Base-by-base conservation (phyloP, 306 rosid genomes). In the Clitoria ternatea region DNA sequence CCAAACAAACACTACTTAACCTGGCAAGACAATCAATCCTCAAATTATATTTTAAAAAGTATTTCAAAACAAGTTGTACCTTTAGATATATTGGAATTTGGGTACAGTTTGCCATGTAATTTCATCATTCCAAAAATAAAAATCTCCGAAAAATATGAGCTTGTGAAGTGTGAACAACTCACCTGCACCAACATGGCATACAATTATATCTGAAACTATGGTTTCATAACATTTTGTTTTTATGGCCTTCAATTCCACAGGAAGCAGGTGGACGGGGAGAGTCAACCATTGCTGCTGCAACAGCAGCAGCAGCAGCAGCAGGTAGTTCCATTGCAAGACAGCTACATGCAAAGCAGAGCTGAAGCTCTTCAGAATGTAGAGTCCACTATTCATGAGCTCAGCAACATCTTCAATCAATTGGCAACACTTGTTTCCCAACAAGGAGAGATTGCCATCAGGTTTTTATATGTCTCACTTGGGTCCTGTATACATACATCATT, bases 361-460 rank as follows among this genome's bases (percentile, higher is more conserved):
- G 97, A 91, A 83, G 96, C 99, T 73, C 88, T 95, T 80, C 99
- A 91, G 70, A 95, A 91, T 80, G 96, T 89, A 24, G 97, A 95
- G 83, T 95, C 97, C 72, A 95, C 97, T 48, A 91, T 95, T 76
- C 97, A 95, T 76, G 97, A 95, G 77, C 88, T 95, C 65, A 73
- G 99, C 88, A 91, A 61, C 85, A 95, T 95, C 76, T 91, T 95
- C 77, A 95, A 89, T 87, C 96, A 95, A 75, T 83, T 89, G 37
- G 97, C 97, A 29, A 95, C 97, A 11, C 92, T 95, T 57, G 97
- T 95, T 67, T 95, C 97, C 72, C 96, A 95, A 80, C 96, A 95
- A 80, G 99, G 96, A 82, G 97, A 95, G 67, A 69, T 95, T 70
- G 97, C 99, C 55, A 91, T 95, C 85, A 95, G 97, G 97, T 95